Conservation (phyloP, 2,329 filamentous ascomycete species). For the Tolypocladium amazonense region DNA sequence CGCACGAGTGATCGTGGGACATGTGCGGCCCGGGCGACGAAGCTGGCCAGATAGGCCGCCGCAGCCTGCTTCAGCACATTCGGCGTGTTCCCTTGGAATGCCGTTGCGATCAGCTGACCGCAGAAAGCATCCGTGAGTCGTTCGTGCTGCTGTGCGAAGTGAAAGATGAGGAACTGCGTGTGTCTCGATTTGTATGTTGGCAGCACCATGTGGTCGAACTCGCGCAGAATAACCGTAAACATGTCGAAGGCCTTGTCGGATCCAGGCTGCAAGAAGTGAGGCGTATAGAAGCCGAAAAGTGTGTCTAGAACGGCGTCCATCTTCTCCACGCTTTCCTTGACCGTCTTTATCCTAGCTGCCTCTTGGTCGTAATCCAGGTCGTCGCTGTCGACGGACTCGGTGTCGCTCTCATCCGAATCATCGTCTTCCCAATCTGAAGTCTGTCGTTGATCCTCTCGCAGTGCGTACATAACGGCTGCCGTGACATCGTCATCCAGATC, state of each 20-base stretch:
- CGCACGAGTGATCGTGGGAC: conserved; percentile 69
- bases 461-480: conserved; percentile 53
- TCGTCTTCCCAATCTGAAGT: conserved; percentile 34
- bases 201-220: conserved; percentile 81
- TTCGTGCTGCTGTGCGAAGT: conserved; percentile 78
- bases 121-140: conserved; percentile 74
- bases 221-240: conserved; percentile 70
- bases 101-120: conserved; percentile 49
- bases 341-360: conserved; percentile 51
- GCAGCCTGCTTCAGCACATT: conserved; percentile 72
- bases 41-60: conserved; percentile 86
- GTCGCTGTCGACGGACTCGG: conserved; percentile 61
- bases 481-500: conserved; percentile 85
- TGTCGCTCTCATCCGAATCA: conserved; percentile 53
- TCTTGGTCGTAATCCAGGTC: conserved; percentile 57
- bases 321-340: conserved; percentile 79
- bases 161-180: conserved; percentile 91
- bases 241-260: conserved; percentile 59
- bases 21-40: conserved; percentile 80
- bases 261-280: conserved; percentile 58
- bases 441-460: conserved; percentile 17
- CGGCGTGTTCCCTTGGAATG: conserved; percentile 51
- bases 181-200: conserved; percentile 88
- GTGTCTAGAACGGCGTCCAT: conserved; percentile 84
- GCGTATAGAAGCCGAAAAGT: conserved; percentile 74